Evolutionary conservation across 306 rosid species (phyloP), one percentile per base, ranked within the genome.

Genomic region (Casuarina equisetifolia): DNA sequence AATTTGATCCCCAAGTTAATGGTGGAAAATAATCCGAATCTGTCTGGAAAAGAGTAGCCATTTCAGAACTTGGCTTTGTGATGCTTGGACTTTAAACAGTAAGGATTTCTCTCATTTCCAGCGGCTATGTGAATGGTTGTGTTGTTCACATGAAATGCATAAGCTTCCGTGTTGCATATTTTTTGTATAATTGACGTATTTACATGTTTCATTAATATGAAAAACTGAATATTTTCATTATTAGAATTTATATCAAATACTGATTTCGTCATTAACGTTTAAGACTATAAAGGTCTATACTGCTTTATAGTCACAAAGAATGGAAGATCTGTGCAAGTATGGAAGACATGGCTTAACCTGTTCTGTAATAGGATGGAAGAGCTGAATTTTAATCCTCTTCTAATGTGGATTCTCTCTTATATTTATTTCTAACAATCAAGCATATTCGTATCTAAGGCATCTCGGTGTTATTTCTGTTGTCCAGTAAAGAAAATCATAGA

Each of bases 11-110:
- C 62, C 66, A 73, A 19, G 0, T 58, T 58, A 53, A 77, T 76
- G 83, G 82, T 68, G 80, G 81, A 80, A 83, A 91, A 87, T 88
- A 91, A 88, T 77, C 76, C 74, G 80, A 79, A 85, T 69, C 68
- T 81, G 78, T 77, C 79, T 61, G 73, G 69, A 75, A 81, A 72
- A 32, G 80, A 86, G 58, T 77, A 79, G 52, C 81, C 76, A 44
- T 74, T 70, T 80, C 77, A 73, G 79, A 79, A 80, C 70, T 19
- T 53, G 44, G 51, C 38, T 55, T 49, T 64, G 43, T 61, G 69
- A 43, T 70, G 73, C 62, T 45, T 59, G 12, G 8, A 38, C 32
- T 44, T 79, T 51, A 67, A 76, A 50, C 74, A 44, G 48, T 52
- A 58, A 35, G 4, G 20, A 5, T 35, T 25, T 58, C 20, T 40